Evolutionary conservation across 192 early-diverging fungal genomes (phyloP).

Genomic region (Neocallimastix lanati): DNA sequence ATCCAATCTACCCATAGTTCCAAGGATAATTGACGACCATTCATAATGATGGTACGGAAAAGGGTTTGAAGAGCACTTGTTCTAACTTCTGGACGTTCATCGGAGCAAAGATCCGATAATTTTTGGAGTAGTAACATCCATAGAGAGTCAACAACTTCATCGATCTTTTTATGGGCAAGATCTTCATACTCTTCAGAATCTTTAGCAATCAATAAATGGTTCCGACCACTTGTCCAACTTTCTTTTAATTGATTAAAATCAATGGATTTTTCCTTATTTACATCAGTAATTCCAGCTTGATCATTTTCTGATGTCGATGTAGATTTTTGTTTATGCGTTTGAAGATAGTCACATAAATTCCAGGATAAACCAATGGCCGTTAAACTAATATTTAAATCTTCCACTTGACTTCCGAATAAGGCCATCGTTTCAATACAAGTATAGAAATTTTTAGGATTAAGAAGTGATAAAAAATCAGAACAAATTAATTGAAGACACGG

Average conservation of each 20-base stretch:
- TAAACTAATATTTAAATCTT: constrained; percentile 87
- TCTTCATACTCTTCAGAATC: background rate
- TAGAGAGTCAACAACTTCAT: constrained; percentile 33
- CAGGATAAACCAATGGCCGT: constrained; percentile 82
- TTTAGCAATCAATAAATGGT: background rate
- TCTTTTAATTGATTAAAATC: background rate
- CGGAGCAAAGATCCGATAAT: constrained; percentile 64
- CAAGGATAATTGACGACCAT: constrained; percentile 53
- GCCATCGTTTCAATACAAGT: constrained; percentile 66
- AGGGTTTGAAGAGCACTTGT: constrained; percentile 88
- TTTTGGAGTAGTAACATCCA: constrained; percentile 83
- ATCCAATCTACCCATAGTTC: constrained; percentile 69
- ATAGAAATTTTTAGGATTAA: constrained; percentile 55
- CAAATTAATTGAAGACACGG: constrained; percentile 87
- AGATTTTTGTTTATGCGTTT: constrained; percentile 44
- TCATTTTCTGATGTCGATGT: too few relatives aligned
- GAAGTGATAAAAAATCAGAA: constrained; percentile 72
- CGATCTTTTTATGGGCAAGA: constrained; percentile 2
- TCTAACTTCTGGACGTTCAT: constrained; percentile 74
- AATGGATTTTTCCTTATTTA: background rate
- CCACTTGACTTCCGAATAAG: constrained; percentile 58
- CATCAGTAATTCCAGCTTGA: too few relatives aligned
- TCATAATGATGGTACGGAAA: constrained; percentile 80
- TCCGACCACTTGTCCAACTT: background rate
- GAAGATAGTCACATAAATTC: constrained; percentile 79